Evolutionary conservation across 352 stramenopile genomes (phyloP), one percentile per base, ranked within the genome.

Genomic region (Salisapilia sapeloensis): DNA sequence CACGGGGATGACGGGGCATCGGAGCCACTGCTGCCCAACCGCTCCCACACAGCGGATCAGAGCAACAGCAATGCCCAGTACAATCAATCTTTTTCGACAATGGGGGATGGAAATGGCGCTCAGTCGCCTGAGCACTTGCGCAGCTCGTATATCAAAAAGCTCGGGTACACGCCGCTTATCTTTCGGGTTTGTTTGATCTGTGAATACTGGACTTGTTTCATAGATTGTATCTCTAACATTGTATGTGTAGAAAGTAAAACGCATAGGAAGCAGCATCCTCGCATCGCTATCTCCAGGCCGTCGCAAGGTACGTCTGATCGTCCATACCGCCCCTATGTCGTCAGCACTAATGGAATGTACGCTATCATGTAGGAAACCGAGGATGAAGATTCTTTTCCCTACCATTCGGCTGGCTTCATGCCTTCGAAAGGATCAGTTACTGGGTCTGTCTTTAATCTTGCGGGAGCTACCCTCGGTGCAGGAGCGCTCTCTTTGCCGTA

Each of bases 391-490:
- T 49, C 61, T 14, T 87, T 81, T 33, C 54, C 65, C 26, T 75
- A 83, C 30, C 69, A 85, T 46, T 63, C 78, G 50, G 78, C 66
- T 21, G n/a, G n/a, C n/a, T 56, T 84, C 30, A 76, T 85, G 39
- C 72, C 72, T 24, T 76, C 72, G 4, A 83, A 80, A 38, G 69
- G 72, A 5, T 89, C 72, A 6, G 78, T 89, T 48, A 69, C 69
- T 12, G 72, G 72, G 33, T 89, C 72, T 2, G 63, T 89, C 12
- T 89, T 89, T 29, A 89, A 89, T 48, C 48, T 89, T 11, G 64
- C 64, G n/a, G 67, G 72, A 16, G 72, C 72, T 24, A 89, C 72
- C 20, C 59, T 89, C 8, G 72, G 72, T 8, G 72, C 72, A 10
- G 72, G 72, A 13, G 72, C 72, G 23, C 50, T 89, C 6, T 85